Evolutionary conservation across 2,329 filamentous ascomycete species (phyloP).

Genomic region (Waltergamsia citrina): DNA sequence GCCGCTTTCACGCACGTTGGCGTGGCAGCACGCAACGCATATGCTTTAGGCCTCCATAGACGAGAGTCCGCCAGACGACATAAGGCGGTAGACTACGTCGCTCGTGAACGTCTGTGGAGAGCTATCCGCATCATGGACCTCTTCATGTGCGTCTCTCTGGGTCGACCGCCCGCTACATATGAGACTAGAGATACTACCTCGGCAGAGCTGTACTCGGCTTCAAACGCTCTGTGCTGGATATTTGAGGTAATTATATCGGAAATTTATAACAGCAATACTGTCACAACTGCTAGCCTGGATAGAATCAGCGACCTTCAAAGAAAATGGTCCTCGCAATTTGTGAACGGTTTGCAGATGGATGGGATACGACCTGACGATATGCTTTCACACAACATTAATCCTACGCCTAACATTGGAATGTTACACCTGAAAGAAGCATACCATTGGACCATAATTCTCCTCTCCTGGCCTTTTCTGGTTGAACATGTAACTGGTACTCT

Average conservation of each 20-base stretch:
- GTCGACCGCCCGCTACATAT: conserved; percentile 19
- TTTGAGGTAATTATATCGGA: not conserved
- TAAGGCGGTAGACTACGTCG: conserved; percentile 4
- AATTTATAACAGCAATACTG: too few species aligned
- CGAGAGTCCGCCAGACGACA: conserved; percentile 9
- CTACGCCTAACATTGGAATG: too few species aligned
- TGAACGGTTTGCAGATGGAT: too few species aligned
- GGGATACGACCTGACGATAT: too few species aligned
- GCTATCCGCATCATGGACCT: conserved; percentile 20
- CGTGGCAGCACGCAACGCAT: conserved; percentile 17
- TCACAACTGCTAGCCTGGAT: too few species aligned
- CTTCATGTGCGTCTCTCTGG: conserved; percentile 21
- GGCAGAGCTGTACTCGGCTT: not conserved
- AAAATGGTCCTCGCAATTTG: too few species aligned
- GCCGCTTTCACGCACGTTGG: conserved; percentile 20
- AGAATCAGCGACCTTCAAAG: too few species aligned
- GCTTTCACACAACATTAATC: too few species aligned
- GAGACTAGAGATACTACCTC: conserved; percentile 8
- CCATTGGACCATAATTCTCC: too few species aligned
- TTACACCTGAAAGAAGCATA: too few species aligned
- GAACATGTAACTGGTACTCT: too few species aligned
- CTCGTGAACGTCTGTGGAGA: conserved; percentile 17
- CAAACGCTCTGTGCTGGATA: not conserved
- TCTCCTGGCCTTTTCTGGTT: too few species aligned
- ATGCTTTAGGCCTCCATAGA: conserved; percentile 13